These are phyloP conservation scores for Pisolithus thermaeus DNA, from an alignment of 1,284 basidiomycete genomes.

Conservation along the genomic window DNA sequence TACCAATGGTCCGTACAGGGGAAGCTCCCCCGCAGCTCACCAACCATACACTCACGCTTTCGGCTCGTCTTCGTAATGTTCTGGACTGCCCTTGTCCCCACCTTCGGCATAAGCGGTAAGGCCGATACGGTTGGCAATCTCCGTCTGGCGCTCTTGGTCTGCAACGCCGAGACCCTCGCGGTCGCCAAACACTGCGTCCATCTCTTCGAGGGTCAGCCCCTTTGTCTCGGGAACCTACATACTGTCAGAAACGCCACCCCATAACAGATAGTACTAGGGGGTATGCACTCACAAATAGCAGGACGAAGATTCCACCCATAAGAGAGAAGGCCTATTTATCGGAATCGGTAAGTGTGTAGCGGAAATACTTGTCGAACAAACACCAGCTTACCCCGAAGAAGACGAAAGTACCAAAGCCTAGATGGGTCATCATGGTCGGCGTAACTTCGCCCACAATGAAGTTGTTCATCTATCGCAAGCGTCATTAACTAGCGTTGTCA, in stretches of 20 bases:
- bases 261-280: neutral
- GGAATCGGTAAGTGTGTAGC: conserved; percentile 1
- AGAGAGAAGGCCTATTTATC: conserved; percentile 55
- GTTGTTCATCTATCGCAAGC: conserved; percentile 60
- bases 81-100: conserved; percentile 10
- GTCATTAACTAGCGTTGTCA: neutral
- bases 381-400: conserved; percentile 53
- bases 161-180: conserved; percentile 44
- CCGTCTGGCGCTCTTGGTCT: conserved; percentile 50
- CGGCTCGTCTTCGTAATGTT: conserved; percentile 9
- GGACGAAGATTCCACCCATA: conserved; percentile 56
- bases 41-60: conserved; percentile 2
- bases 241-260: neutral
- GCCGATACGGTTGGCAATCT: conserved; percentile 55
- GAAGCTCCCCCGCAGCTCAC: neutral
- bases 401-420: conserved; percentile 61
- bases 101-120: conserved; percentile 29
- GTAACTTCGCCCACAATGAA: conserved; percentile 66
- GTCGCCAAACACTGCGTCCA: conserved; percentile 64
- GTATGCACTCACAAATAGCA: conserved; percentile 47
- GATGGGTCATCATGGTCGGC: conserved; percentile 53
- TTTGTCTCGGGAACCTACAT: conserved; percentile 61
- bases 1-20: neutral
- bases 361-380: neutral
- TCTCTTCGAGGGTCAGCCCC: conserved; percentile 62